Conservation (phyloP, 1,284 basidiomycete genomes). For the Ganoderma leucocontextum region DNA sequence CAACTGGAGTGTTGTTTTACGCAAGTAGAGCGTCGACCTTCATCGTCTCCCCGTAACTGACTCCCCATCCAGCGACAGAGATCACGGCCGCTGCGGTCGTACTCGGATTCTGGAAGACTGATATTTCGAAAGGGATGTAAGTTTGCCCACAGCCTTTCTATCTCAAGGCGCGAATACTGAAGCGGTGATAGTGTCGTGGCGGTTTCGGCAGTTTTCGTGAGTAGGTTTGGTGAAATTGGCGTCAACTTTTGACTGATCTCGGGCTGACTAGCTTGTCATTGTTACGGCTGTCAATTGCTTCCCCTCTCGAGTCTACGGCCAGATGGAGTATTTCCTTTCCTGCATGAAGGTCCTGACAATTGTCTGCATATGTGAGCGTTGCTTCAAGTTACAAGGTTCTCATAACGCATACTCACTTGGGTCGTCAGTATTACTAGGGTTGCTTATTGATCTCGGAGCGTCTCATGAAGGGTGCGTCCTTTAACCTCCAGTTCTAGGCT, state of each 20-base stretch:
- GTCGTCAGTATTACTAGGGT: slow-evolving; percentile 38
- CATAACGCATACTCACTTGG: not conserved
- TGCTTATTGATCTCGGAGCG: slow-evolving; percentile 44
- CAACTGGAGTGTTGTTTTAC: slow-evolving; percentile 43
- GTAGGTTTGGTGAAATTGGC: not conserved
- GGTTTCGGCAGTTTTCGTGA: slow-evolving; percentile 35
- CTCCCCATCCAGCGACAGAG: slow-evolving; percentile 36
- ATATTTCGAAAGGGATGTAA: slow-evolving; percentile 28
- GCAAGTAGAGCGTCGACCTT: slow-evolving; percentile 24
- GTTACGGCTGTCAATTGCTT: slow-evolving; percentile 53
- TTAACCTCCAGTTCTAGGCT: not conserved
- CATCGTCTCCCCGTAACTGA: not conserved
- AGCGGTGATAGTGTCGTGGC: slow-evolving; percentile 21
- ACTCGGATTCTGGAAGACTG: slow-evolving; percentile 36
- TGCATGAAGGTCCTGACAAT: slow-evolving; percentile 49
- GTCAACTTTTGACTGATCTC: not conserved
- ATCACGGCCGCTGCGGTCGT: slow-evolving; percentile 40
- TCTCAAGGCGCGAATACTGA: slow-evolving; percentile 1
- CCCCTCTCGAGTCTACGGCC: slow-evolving; percentile 42
- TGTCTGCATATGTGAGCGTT: slow-evolving; percentile 41
- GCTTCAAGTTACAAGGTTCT: too few species aligned
- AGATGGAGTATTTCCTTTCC: slow-evolving; percentile 50
- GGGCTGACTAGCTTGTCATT: slow-evolving; percentile 70
- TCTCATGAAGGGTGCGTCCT: slow-evolving; percentile 30
- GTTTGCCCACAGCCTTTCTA: slow-evolving; percentile 8